Evolutionary conservation across 2,329 filamentous ascomycete species (phyloP).

Genomic region (Phoma herbarum): DNA sequence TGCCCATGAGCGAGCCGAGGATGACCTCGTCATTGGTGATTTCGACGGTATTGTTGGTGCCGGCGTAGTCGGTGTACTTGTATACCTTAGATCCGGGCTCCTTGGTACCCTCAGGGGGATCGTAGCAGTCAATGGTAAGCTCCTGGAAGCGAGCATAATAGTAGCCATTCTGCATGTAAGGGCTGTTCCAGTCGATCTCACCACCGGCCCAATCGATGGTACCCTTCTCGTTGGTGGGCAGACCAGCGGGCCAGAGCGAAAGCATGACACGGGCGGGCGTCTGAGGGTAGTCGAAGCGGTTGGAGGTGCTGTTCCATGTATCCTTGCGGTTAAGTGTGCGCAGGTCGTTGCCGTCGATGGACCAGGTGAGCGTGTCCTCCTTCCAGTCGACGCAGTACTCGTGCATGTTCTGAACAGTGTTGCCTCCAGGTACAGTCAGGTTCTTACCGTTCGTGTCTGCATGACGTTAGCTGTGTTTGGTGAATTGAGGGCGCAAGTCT

Average conservation of each 20-base stretch:
- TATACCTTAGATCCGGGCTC: conserved; percentile 72
- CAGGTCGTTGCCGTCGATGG: conserved; percentile 79
- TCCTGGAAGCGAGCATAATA: conserved; percentile 84
- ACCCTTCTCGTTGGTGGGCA: conserved; percentile 78
- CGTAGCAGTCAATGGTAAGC: conserved; percentile 86
- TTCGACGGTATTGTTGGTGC: conserved; percentile 76
- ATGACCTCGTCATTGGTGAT: conserved; percentile 79
- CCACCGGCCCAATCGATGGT: conserved; percentile 94
- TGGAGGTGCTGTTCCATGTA: conserved; percentile 85
- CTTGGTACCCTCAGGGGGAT: conserved; percentile 76
- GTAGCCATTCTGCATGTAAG: conserved; percentile 87
- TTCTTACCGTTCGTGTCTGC: conserved; percentile 79
- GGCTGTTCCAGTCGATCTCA: conserved; percentile 82
- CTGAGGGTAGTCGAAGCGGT: conserved; percentile 88
- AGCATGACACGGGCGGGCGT: conserved; percentile 90
- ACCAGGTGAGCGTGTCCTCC: conserved; percentile 85
- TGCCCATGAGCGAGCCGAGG: conserved; percentile 81
- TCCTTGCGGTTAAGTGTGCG: conserved; percentile 78
- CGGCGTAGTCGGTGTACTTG: conserved; percentile 71
- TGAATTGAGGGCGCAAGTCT: background rate
- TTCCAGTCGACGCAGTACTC: conserved; percentile 95
- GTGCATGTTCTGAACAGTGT: conserved; percentile 81
- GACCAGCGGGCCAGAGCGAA: conserved; percentile 94
- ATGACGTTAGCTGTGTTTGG: conserved; percentile 24
- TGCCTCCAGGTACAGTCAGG: conserved; percentile 63